A percentile compares a stretch with the other conserved stretches of the same genome.
Conservation (phyloP, 306 rosid species). For the Medicago ruthenica region DNA sequence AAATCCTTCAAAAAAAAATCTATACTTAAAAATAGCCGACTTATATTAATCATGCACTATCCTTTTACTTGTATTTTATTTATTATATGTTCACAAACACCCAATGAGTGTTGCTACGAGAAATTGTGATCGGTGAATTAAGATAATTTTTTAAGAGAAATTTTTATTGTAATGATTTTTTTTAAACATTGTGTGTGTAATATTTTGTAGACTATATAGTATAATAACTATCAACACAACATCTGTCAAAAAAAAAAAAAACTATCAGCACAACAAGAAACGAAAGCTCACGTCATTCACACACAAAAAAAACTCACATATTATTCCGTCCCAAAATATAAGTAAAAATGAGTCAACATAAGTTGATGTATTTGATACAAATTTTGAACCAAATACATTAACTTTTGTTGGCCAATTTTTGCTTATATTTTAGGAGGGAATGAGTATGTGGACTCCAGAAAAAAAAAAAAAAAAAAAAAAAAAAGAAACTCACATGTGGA, state of each 20-base stretch:
- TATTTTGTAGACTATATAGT: not conserved
- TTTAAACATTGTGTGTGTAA: not conserved
- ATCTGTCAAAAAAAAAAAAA: no score
- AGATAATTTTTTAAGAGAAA: not conserved
- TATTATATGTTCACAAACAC: slow-evolving; percentile 2
- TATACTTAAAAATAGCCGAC: not conserved
- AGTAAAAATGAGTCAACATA: no score
- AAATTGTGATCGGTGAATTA: not conserved
- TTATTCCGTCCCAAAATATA: no score
- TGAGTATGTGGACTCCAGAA: not conserved
- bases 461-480: not conserved
- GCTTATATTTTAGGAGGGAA: no score
- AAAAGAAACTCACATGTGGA: not conserved
- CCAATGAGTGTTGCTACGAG: slow-evolving; percentile 28
- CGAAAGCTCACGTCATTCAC: not conserved
- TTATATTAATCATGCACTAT: not conserved
- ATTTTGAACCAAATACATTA: no score
- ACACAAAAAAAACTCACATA: not conserved
- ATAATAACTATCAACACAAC: no score
- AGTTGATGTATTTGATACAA: no score
- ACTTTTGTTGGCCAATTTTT: no score
- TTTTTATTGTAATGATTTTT: not conserved
- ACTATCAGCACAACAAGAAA: not conserved
- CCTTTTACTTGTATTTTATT: not conserved
- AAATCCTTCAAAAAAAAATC: no score